Base-by-base conservation (phyloP, 139 green algal genomes). In the Micractinium sp. region DNA sequence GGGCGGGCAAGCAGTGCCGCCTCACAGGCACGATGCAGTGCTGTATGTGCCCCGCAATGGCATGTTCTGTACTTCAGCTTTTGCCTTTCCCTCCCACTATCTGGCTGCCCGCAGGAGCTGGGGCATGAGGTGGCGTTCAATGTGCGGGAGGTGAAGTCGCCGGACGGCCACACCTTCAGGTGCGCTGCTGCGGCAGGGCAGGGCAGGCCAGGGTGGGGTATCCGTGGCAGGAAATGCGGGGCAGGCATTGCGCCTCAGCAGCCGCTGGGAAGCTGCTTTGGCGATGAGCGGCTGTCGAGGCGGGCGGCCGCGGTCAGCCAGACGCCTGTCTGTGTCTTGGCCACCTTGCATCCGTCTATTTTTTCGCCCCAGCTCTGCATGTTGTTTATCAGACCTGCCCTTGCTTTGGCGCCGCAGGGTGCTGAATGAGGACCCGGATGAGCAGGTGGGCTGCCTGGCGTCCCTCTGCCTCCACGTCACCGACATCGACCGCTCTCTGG, bases 101-200 rank as follows among this genome's bases (percentile, higher is more conserved):
- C 9, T 56, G 47, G 5, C 47, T 56, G 47, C 5, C 47, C 47
- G 47, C 47, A 56, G 60, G 75, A 80, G 36, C 19, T 35, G 85
- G 86, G 86, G 86, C 4, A 29, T 16, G 86, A 89, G 75, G 33
- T 85, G 38, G 86, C 78, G 7, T 69, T 89, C 5, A 85, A 89
- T 61, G 75, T 71, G 29, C 75, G 93, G 78, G 80, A 81, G 23
- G 89, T 93, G 73, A 38, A 88, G 25, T 79, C 85, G 0, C 93
- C 92, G 22, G 93, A 91, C 19, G 93, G 93, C 71, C 88, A 93
- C 81, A 85, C 19, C 53, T 95, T 95, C 61, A 39, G 89, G 66
- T 29, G 87, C 27, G 63, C 79, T 56, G 75, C 35, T 56, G 75
- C 23, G 47, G 47, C 23, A 19, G 39, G 5, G 77, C 23, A 31